Conservation (phyloP, 805 yeast species). For the Isabelozyma gotoi region DNA sequence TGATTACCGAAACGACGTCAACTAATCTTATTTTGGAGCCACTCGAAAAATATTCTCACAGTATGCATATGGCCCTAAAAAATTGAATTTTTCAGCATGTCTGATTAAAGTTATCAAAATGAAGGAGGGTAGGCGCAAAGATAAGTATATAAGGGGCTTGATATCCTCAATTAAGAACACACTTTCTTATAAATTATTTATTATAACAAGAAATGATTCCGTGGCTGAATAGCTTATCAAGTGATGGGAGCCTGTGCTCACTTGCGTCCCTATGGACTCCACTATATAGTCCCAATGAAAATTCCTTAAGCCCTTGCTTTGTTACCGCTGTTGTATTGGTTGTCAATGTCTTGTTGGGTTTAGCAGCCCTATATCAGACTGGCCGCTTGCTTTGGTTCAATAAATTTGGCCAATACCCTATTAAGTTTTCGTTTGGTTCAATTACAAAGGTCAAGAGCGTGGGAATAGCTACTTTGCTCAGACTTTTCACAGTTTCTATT, state of each 20-base stretch:
- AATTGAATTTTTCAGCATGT: conserved; percentile 1
- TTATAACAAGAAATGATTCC: neutral
- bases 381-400: conserved; percentile 8
- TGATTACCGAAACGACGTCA: neutral
- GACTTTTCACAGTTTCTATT: conserved; percentile 13
- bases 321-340: conserved; percentile 11
- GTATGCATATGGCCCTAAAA: neutral
- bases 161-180: neutral
- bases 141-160: no score
- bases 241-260: neutral
- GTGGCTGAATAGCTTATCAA: neutral
- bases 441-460: conserved; percentile 13
- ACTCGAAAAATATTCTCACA: neutral
- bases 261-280: conserved; percentile 10
- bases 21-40: neutral
- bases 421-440: conserved; percentile 19
- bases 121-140: no score
- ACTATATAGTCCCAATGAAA: conserved; percentile 19
- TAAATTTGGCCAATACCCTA: conserved; percentile 12
- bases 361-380: conserved; percentile 12
- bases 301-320: conserved; percentile 31
- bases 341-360: conserved; percentile 5
- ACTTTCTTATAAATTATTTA: no score
- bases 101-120: no score
- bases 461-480: conserved; percentile 15